These are phyloP conservation scores for Linnemannia exigua DNA, from an alignment of 192 early-diverging fungal species.

Conservation along the genomic window DNA sequence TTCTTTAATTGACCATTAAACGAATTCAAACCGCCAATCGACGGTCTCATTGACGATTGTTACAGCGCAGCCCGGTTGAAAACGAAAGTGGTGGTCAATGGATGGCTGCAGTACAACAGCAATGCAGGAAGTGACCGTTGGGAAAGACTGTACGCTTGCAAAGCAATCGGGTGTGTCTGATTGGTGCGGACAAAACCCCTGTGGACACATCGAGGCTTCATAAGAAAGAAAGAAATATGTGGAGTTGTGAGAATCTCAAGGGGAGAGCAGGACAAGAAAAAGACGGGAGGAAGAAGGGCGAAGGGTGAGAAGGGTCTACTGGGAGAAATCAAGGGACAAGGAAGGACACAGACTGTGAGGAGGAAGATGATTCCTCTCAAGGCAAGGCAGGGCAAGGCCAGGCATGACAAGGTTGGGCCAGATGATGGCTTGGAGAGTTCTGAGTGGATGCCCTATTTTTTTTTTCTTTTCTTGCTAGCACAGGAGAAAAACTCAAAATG, in stretches of 20 bases:
- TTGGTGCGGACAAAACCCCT: neutral
- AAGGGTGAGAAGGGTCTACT: too few species aligned
- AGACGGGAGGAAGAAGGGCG: neutral
- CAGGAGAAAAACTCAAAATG: neutral
- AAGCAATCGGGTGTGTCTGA: conserved; percentile 4
- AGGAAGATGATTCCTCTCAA: neutral
- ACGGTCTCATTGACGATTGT: neutral
- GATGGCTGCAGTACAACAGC: neutral
- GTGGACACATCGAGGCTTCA: neutral
- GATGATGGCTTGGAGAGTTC: neutral
- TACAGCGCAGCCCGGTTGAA: neutral
- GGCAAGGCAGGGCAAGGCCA: neutral
- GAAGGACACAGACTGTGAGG: neutral
- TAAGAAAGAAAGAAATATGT: too few species aligned
- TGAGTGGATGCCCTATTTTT: neutral
- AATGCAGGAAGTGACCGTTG: neutral
- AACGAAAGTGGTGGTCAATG: neutral
- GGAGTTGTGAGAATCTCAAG: neutral
- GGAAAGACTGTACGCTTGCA: neutral
- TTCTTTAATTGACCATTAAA: neutral
- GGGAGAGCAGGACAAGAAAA: neutral
- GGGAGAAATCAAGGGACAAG: neutral
- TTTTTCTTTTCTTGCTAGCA: neutral
- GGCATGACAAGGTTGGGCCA: neutral
- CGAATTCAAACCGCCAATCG: conserved; percentile 1